Evolutionary conservation across 2,329 filamentous ascomycete genomes (phyloP).

Genomic region (Corinectria fuckeliana): DNA sequence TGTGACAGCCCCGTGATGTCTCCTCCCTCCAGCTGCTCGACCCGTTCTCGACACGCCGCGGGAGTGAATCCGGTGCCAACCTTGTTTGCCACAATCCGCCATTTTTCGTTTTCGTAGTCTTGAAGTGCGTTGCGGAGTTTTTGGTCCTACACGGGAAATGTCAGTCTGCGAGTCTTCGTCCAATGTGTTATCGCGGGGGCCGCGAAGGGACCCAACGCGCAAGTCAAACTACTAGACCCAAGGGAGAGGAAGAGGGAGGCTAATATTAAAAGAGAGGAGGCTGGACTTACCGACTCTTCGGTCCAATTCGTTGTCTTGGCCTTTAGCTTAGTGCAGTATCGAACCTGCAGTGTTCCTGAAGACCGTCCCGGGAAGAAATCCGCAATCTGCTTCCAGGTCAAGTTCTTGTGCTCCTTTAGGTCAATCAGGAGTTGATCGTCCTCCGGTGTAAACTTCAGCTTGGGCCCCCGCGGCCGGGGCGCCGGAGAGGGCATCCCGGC

Average conservation of each 20-base stretch:
- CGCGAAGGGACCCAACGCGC: background rate
- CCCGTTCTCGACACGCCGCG: slow-evolving; percentile 83
- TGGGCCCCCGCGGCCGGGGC: slow-evolving; percentile 80
- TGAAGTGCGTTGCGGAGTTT: slow-evolving; percentile 78
- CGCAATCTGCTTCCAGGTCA: slow-evolving; percentile 97
- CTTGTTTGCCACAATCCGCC: slow-evolving; percentile 90
- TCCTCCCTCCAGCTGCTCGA: slow-evolving; percentile 64
- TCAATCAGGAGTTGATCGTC: slow-evolving; percentile 89
- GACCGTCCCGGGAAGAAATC: slow-evolving; percentile 94
- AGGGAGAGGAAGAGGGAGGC: background rate
- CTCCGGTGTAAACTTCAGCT: slow-evolving; percentile 92
- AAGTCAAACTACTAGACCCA: background rate
- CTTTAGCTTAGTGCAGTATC: slow-evolving; percentile 94
- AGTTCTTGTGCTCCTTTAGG: slow-evolving; percentile 90
- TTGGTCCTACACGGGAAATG: slow-evolving; percentile 64
- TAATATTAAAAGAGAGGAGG: background rate
- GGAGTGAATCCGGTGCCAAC: slow-evolving; percentile 90
- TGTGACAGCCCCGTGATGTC: slow-evolving; percentile 50
- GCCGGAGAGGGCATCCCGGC: slow-evolving; percentile 87
- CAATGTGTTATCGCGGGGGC: too few relatives aligned
- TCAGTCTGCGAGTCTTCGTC: slow-evolving; percentile 12
- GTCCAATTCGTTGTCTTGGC: slow-evolving; percentile 94
- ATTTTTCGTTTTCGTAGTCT: slow-evolving; percentile 90
- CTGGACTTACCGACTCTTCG: slow-evolving; percentile 80
- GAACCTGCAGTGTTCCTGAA: slow-evolving; percentile 88